Base-by-base conservation (phyloP, 164 flowering plant genomes). In the Stephania cephalantha region DNA sequence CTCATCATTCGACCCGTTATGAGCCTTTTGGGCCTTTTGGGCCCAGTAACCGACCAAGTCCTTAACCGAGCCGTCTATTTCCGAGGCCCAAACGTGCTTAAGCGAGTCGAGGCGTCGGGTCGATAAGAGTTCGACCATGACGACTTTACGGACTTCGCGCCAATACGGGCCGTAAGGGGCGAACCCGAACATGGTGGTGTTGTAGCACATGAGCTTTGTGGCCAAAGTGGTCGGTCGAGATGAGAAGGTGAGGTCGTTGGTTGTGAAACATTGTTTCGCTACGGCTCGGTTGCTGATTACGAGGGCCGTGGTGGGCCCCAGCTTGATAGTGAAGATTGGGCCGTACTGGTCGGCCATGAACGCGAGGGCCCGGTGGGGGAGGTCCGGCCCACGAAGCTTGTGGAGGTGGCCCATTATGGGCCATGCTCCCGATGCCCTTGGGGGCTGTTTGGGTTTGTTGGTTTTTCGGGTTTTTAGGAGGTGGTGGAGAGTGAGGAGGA, bases 401-500 rank as follows among this genome's bases (percentile, higher is more conserved):
- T 70, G 71, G 29, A 70, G 71, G 22, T 70, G 71, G 25, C 71
- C 71, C 53, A 70, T 70, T 9, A 70, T 45, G 9, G 55, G 71
- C 71, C 50, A 70, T 46, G 71, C 71, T 5, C 71, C 71, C 7
- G 71, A 10, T 3, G 53, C 20, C 44, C 7, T 29, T 6, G 71
- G 71, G 6, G 63, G n/a, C n/a, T 58, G 42, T 35, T 35, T 35
- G 42, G 42, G 3, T 35, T 35, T 35, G 42, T 35, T 35, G 42
- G 42, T 35, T 0, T 35, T 35, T 35, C 3, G 42, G 42, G 42
- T 35, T 35, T 35, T 35, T 35, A 2, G 42, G 42, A 35, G 42
- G 42, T 35, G 42, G 42, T 35, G 42, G 42, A 35, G 42, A 35
- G 42, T 35, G 42, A 35, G 42, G 42, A 35, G 42, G 42, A 35